phyloP scores from a whole-genome alignment of 2,329 filamentous ascomycete species.

The Moelleriella libera region DNA sequence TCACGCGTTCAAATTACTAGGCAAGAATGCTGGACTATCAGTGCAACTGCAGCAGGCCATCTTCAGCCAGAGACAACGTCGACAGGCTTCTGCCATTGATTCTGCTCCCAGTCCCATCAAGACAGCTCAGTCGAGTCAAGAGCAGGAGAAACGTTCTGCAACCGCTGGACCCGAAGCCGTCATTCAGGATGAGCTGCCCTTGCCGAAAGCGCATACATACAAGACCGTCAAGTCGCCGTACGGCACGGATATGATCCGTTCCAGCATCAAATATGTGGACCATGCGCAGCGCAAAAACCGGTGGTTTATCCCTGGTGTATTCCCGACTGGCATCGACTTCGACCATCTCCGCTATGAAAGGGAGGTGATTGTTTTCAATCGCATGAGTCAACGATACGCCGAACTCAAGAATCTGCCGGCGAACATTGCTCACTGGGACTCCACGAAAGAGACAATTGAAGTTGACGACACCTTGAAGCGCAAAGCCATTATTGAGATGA shows the following conservation, averaged over 20 bases:
- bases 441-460: constrained; percentile 49
- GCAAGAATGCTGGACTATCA: constrained; percentile 76
- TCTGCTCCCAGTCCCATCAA: constrained; percentile 24
- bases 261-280: constrained; percentile 62
- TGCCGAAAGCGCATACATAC: constrained; percentile 38
- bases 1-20: constrained; percentile 76
- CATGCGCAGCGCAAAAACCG: constrained; percentile 66
- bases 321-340: constrained; percentile 78
- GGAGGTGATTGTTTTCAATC: constrained; percentile 79
- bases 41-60: constrained; percentile 67
- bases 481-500: constrained; percentile 89
- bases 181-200: constrained; percentile 16
- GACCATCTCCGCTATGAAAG: constrained; percentile 76
- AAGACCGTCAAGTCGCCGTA: constrained; percentile 68
- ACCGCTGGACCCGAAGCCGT: constrained; percentile 20
- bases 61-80: constrained; percentile 59
- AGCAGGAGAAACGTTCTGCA: constrained; percentile 20
- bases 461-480: constrained; percentile 74
- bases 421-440: constrained; percentile 80
- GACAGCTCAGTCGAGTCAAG: constrained; percentile 14
- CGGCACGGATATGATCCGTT: constrained; percentile 34
- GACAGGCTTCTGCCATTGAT: constrained; percentile 37
- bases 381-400: constrained; percentile 69
- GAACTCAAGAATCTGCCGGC: constrained; percentile 75
- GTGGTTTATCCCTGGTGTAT: constrained; percentile 70